phyloP scores from a whole-genome alignment of 2,329 filamentous ascomycete species.

The Aspergillus pseudotamarii region DNA sequence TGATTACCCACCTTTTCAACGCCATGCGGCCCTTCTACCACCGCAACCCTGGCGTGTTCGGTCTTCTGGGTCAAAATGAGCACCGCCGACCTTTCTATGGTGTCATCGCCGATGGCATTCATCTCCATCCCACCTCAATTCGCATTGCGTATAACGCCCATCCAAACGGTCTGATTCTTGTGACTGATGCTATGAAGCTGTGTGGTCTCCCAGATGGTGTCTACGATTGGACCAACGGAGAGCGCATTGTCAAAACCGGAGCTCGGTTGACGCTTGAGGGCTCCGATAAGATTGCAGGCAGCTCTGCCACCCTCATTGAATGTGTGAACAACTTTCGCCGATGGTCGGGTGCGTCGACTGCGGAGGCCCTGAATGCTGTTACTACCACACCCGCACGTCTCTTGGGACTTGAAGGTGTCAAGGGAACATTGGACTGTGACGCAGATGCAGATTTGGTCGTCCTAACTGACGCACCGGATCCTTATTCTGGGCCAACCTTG shows the following conservation, averaged over 20 bases:
- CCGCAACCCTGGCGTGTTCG: slow-evolving; percentile 88
- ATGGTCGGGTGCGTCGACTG: slow-evolving; percentile 44
- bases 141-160: slow-evolving; percentile 89
- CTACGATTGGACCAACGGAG: slow-evolving; percentile 82
- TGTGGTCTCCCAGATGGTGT: slow-evolving; percentile 80
- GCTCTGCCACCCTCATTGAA: slow-evolving; percentile 49
- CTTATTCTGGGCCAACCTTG: slow-evolving; percentile 35
- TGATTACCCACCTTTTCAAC: slow-evolving; percentile 94
- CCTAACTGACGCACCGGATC: slow-evolving; percentile 37
- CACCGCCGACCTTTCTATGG: slow-evolving; percentile 72
- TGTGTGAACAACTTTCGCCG: slow-evolving; percentile 49
- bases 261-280: slow-evolving; percentile 74
- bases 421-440: slow-evolving; percentile 42
- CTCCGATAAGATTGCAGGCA: slow-evolving; percentile 76
- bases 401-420: slow-evolving; percentile 41
- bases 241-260: slow-evolving; percentile 63
- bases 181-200: slow-evolving; percentile 90
- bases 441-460: slow-evolving; percentile 48
- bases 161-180: slow-evolving; percentile 80
- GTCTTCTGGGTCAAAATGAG: slow-evolving; percentile 72
- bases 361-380: slow-evolving; percentile 43
- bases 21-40: slow-evolving; percentile 90
- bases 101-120: slow-evolving; percentile 87
- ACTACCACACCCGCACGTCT: slow-evolving; percentile 44
- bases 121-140: slow-evolving; percentile 83